Evolutionary conservation across 2,329 filamentous ascomycete genomes (phyloP), one percentile per base, ranked within the genome.

Genomic region (Pseudocercospora cruenta): DNA sequence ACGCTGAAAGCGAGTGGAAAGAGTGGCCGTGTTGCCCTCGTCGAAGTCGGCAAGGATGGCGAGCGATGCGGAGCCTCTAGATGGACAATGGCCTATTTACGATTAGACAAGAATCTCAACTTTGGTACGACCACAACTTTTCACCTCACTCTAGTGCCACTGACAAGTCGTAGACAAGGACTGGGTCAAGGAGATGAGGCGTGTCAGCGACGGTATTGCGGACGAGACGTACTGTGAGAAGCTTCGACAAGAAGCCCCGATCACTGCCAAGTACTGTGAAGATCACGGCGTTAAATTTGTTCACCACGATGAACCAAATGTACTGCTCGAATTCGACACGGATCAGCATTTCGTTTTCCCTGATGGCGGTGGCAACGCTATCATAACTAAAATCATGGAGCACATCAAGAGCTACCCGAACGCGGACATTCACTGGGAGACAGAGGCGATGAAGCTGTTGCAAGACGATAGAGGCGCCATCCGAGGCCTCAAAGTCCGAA

Each of bases 1-100:
- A 75, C 78, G 62, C 78, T 75, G 70, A 76, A 76, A 33, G 75
- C 74, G 53, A 67, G 74, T 22, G 71, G 73, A 57, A 80, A 79
- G 67, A 68, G 67, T 49, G 77, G 77, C 12, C 76, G 73, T n/a
- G 79, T 81, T 4, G 78, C 79, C 7, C 68, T 81, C 26, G 74
- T 81, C 39, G 79, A 81, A 68, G 78, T 77, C 6, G 78, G 79
- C 36, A 78, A 76, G 62, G 72, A 78, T 21, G 78, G 76, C 28
- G 80, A 81, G 68, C 76, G 79, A 64, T 80, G 78, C 63, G 79
- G 79, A 47, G 79, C 79, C 39, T 79, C 75, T 8, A 73, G 78
- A 58, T 80, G 79, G 79, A 81, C 78, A 3, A 80, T 80, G 77
- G 78, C 80, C 4, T 80, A 80, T 65, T 73, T 82, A 7, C 72